These are phyloP conservation scores for Plasmodium berghei DNA, from an alignment of 169 alveolate genomes.

Conservation along the genomic window DNA sequence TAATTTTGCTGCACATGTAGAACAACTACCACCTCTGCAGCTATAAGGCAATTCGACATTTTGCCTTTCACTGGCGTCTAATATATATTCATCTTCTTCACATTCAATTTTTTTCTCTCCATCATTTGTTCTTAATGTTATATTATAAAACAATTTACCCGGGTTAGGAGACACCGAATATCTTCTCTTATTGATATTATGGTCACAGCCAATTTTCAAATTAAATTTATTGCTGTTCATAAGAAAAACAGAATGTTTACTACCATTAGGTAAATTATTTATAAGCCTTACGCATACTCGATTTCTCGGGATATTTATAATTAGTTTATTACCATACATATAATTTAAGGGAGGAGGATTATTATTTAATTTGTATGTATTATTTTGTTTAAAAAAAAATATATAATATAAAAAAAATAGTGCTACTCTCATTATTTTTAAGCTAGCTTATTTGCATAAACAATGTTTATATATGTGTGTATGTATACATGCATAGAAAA, in stretches of 20 bases:
- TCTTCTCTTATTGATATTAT: conserved; percentile 13
- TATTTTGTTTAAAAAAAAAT: conserved; percentile 16
- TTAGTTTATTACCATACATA: conserved; percentile 47
- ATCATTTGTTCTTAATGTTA: conserved; percentile 76
- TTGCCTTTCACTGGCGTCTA: conserved; percentile 90
- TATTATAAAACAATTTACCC: conserved; percentile 65
- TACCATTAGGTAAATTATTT: conserved; percentile 18
- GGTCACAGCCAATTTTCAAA: background rate
- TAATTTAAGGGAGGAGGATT: conserved; percentile 20
- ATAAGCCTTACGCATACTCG: conserved; percentile 11
- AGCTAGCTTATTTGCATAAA: background rate
- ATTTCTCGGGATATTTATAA: conserved; percentile 12
- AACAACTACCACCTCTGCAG: conserved; percentile 91
- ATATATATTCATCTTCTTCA: conserved; percentile 88
- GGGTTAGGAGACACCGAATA: conserved; percentile 12
- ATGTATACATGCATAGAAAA: no score
- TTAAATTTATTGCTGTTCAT: conserved; percentile 1
- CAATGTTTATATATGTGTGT: no score
- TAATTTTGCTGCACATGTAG: conserved; percentile 90
- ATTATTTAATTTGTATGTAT: conserved; percentile 44
- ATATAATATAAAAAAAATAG: conserved; percentile 1
- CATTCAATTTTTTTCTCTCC: conserved; percentile 88
- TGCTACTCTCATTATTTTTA: conserved; percentile 32
- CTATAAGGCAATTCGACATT: conserved; percentile 91
- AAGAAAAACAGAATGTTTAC: conserved; percentile 13